phyloP scores from a whole-genome alignment of 2,329 filamentous ascomycete genomes.

The Aspergillus luchuensis region DNA sequence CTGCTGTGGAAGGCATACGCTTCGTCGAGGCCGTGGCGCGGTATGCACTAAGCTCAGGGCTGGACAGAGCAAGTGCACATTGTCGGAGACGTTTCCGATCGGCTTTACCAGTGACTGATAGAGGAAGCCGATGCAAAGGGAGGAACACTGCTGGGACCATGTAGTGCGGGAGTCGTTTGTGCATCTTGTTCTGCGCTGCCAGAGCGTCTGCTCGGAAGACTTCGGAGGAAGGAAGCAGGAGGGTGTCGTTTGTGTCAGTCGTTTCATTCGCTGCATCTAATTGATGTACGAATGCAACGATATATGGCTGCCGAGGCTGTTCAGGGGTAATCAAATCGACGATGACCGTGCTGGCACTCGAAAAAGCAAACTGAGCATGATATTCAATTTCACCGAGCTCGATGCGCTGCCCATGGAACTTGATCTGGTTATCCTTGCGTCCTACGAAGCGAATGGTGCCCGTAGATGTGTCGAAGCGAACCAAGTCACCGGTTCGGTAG shows the following conservation, averaged over 20 bases:
- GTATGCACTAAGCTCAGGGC: not conserved
- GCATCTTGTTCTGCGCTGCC: not conserved
- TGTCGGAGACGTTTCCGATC: conserved; percentile 31
- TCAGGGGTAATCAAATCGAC: not conserved
- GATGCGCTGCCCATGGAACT: conserved; percentile 59
- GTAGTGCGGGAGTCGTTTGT: not conserved
- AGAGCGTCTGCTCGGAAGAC: not conserved
- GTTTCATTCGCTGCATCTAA: not conserved
- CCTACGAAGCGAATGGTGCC: not conserved
- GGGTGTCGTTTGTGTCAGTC: not conserved
- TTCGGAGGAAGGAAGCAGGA: not conserved
- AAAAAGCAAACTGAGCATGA: not conserved
- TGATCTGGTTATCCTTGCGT: conserved; percentile 52
- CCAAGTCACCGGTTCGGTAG: not conserved
- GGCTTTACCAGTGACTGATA: conserved; percentile 40
- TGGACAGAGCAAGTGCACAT: conserved; percentile 13
- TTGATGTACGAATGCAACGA: not conserved
- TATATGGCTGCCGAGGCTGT: not conserved
- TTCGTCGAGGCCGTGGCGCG: not conserved
- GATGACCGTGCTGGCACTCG: not conserved
- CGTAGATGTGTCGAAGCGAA: not conserved
- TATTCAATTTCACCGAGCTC: not conserved
- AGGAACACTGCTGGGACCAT: conserved; percentile 11
- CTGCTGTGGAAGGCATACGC: not conserved
- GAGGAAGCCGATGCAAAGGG: conserved; percentile 27